phyloP scores from a whole-genome alignment of 2,329 filamentous ascomycete species.

The Cladosporium sp. region DNA sequence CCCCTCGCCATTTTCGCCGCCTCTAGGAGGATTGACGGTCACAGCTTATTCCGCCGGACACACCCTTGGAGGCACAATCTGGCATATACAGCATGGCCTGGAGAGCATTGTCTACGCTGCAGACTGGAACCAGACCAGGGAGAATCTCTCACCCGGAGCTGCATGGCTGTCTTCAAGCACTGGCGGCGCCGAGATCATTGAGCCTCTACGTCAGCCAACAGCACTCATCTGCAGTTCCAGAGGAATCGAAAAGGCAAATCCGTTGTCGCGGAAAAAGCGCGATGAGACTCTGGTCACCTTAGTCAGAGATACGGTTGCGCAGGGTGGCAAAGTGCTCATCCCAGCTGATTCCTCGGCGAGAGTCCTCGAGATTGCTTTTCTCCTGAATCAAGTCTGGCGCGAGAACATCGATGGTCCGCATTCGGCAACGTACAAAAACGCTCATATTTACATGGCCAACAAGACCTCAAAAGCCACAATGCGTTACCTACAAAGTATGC shows the following conservation, averaged over 20 bases:
- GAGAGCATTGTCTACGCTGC: constrained; percentile 97
- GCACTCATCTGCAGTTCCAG: constrained; percentile 90
- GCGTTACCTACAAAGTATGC: constrained; percentile 88
- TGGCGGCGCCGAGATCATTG: constrained; percentile 86
- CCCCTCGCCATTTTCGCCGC: constrained; percentile 82
- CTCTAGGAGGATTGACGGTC: constrained; percentile 86
- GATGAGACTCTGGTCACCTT: constrained; percentile 84
- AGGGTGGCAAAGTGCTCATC: constrained; percentile 88
- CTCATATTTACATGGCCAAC: constrained; percentile 77
- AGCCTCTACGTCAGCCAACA: constrained; percentile 89
- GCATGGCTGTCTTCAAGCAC: constrained; percentile 87
- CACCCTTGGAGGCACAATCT: constrained; percentile 94
- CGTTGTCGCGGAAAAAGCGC: constrained; percentile 69
- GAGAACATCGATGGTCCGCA: constrained; percentile 42
- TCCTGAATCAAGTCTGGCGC: constrained; percentile 90
- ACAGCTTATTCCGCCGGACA: constrained; percentile 97
- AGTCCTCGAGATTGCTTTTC: constrained; percentile 85
- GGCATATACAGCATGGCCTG: constrained; percentile 95
- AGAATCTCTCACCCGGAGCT: constrained; percentile 90
- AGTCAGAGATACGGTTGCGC: constrained; percentile 73
- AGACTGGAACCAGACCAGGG: constrained; percentile 96
- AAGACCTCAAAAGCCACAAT: constrained; percentile 86
- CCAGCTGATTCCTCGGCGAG: constrained; percentile 95
- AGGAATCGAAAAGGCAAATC: constrained; percentile 70
- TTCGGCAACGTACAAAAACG: constrained; percentile 52